Evolutionary conservation across 2,329 filamentous ascomycete genomes (phyloP).

Genomic region (Davidsoniella neocaledoniae): DNA sequence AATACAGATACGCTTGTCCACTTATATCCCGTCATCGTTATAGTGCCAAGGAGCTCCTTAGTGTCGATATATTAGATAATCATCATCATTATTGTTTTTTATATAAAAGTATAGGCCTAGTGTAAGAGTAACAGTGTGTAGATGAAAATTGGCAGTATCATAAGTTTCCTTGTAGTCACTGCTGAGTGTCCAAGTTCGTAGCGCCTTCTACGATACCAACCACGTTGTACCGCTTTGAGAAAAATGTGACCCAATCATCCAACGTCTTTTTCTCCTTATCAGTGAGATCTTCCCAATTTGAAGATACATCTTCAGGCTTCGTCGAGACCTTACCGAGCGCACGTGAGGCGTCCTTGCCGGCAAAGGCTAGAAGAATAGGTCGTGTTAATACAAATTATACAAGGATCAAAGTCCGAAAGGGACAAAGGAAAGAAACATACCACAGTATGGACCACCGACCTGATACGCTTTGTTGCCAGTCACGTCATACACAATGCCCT

Average conservation of each 20-base stretch:
- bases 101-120: neutral
- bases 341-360: constrained; percentile 88
- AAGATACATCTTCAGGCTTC: constrained; percentile 63
- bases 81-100: neutral
- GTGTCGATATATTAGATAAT: neutral
- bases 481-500: constrained; percentile 88
- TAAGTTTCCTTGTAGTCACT: neutral
- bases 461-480: constrained; percentile 76
- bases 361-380: constrained; percentile 52
- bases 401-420: neutral
- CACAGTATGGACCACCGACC: constrained; percentile 66
- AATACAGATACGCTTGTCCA: too few relatives aligned
- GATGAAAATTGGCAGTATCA: neutral
- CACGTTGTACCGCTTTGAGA: constrained; percentile 91
- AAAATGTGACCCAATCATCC: constrained; percentile 90
- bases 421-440: constrained; percentile 31
- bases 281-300: constrained; percentile 68
- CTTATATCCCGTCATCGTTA: neutral
- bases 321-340: constrained; percentile 76
- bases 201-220: constrained; percentile 50
- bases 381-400: neutral
- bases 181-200: constrained; percentile 33
- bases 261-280: constrained; percentile 76
- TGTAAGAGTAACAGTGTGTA: neutral
- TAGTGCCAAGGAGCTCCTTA: constrained; percentile 8